Evolutionary conservation across 441 rosid species (phyloP), one percentile per base, ranked within the genome.

Genomic region (Adansonia grandidieri): DNA sequence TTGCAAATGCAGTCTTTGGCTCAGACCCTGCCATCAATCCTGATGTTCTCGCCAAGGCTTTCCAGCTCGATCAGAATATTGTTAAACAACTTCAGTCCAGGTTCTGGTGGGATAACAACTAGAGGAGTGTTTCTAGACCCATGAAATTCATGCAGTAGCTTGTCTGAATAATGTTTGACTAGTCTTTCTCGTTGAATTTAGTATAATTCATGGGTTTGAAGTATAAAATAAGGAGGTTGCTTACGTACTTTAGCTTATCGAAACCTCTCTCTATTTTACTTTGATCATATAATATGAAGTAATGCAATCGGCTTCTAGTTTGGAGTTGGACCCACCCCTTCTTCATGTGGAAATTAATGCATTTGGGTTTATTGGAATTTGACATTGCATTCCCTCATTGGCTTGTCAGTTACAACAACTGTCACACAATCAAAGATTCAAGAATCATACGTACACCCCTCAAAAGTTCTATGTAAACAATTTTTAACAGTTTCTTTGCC

Each of bases 11-110:
- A 0, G 75, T 84, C 9, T 82, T 82, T 24, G 80, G 84, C 17
- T 77, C 85, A 20, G 75, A 50, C 1, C 87, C 86, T 0, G 58
- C 17, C 5, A 73, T 84, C 14, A 48, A 78, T 0, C 15, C 45
- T 50, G 80, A 77, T 37, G 19, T 84, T 51, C 84, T 82, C 1
- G 67, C 64, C 13, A 79, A 75, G 71, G 78, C 85, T n/a, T 79
- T 86, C 72, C 83, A 79, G 61, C 71, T 77, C 24, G 73, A 75
- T 9, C 57, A 63, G 14, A 57, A 58, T 42, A 37, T 76, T 42
- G 62, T 84, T n/a, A 24, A 68, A n/a, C 47, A 72, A 19, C 51
- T 83, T 1, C 81, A 77, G 58, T 32, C 77, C 28, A 79, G 61
- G 77, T 74, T 74, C 54, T 60, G 15, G 40, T 60, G 37, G 65